Conservation (phyloP, 176 grass and related monocot genomes). For the Leersia perrieri region DNA sequence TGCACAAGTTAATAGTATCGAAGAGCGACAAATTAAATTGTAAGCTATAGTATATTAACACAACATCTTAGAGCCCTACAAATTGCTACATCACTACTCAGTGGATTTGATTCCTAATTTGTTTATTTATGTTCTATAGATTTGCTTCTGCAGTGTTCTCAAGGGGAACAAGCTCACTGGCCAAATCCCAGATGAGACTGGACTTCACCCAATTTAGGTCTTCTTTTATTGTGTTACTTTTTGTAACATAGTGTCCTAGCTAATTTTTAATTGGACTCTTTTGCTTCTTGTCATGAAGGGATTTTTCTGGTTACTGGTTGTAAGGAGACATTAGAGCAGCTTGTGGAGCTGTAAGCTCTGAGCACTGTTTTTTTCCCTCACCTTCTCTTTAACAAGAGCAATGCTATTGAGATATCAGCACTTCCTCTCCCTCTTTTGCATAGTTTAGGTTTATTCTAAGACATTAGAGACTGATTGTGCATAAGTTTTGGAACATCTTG, state of each 20-base stretch:
- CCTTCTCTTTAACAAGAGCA: conserved; percentile 1
- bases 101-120: conserved; percentile 41
- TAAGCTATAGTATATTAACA: too few species aligned
- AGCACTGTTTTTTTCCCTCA: neutral
- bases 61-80: too few species aligned
- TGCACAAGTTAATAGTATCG: too few species aligned
- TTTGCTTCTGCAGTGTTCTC: conserved; percentile 78
- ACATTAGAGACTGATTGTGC: neutral
- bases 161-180: conserved; percentile 80
- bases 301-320: conserved; percentile 83
- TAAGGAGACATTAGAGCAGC: conserved; percentile 95
- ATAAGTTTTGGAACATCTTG: neutral
- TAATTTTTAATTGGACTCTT: conserved; percentile 20
- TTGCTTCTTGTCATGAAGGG: conserved; percentile 47
- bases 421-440: neutral
- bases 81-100: too few species aligned
- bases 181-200: conserved; percentile 99
- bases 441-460: neutral
- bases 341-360: conserved; percentile 82
- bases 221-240: conserved; percentile 44
- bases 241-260: conserved; percentile 29
- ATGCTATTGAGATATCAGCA: neutral
- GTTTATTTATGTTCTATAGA: conserved; percentile 36
- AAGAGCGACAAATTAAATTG: too few species aligned
- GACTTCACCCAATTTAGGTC: conserved; percentile 19